Percentiles rank a stretch among this genome's conserved stretches.
phyloP scores from a whole-genome alignment of 78 protist species.

The Salpingoeca rosetta region DNA sequence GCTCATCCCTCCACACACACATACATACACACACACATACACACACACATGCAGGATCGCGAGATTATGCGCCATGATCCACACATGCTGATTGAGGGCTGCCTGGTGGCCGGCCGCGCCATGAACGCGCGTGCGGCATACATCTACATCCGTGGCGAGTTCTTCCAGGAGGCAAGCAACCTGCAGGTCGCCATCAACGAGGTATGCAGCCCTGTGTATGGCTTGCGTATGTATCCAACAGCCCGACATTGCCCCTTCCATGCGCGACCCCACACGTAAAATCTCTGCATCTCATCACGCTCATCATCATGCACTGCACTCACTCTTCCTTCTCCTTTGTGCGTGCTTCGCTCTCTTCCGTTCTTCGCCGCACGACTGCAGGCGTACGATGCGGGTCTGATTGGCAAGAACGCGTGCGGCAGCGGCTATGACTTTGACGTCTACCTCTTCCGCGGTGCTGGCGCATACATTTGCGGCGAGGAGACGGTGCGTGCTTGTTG shows the following conservation, averaged over 20 bases:
- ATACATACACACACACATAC: no score
- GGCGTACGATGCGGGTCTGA: slow-evolving; percentile 61
- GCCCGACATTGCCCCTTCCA: no score
- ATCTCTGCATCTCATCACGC: no score
- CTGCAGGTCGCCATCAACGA: slow-evolving; percentile 27
- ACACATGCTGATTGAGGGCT: slow-evolving; percentile 94
- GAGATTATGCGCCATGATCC: slow-evolving; percentile 98
- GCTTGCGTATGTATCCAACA: no score
- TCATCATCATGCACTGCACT: no score
- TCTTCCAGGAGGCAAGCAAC: slow-evolving; percentile 40
- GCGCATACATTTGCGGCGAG: slow-evolving; percentile 99
- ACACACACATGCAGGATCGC: no score
- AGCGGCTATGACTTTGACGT: slow-evolving; percentile 87
- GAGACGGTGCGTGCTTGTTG: no score
- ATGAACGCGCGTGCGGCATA: slow-evolving; percentile 95
- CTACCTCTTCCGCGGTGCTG: slow-evolving; percentile 89
- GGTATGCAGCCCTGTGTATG: no score
- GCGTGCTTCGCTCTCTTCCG: no score
- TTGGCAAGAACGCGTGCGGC: slow-evolving; percentile 92
- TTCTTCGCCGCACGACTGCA: slow-evolving; percentile 66
- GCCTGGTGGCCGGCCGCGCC: slow-evolving; percentile 90
- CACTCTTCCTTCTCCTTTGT: no score
- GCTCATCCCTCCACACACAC: no score
- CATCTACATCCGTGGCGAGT: slow-evolving; percentile 97
- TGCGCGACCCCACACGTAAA: no score